phyloP scores from a whole-genome alignment of 768 basidiomycete genomes.

The Basidioascus undulatus region DNA sequence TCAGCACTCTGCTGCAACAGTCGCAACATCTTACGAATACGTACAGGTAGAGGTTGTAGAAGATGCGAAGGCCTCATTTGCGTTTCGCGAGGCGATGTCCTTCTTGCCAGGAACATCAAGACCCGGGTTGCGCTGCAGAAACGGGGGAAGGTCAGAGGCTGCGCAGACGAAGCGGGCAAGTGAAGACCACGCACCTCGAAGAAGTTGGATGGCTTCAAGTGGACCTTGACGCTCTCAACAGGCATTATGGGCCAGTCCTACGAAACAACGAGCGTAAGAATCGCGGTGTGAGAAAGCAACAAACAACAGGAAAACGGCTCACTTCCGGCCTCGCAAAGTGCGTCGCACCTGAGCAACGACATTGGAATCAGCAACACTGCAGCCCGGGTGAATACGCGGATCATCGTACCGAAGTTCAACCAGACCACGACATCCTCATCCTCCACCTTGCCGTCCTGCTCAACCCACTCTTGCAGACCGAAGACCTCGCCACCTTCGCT shows the following conservation, averaged over 20 bases:
- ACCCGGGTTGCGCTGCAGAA: too few species aligned
- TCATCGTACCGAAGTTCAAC: conserved; percentile 37
- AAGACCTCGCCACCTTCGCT: conserved; percentile 7
- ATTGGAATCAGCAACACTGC: conserved; percentile 71
- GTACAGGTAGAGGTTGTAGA: too few species aligned
- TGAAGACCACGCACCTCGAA: too few species aligned
- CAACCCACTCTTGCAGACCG: conserved; percentile 47
- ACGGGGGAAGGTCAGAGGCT: too few species aligned
- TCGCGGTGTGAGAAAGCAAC: background rate
- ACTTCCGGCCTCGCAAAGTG: conserved; percentile 5
- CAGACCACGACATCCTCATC: conserved; percentile 60
- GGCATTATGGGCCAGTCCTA: too few species aligned
- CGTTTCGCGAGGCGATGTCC: too few species aligned
- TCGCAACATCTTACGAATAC: too few species aligned
- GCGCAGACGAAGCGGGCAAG: too few species aligned
- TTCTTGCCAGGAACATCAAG: too few species aligned
- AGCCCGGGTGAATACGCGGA: conserved; percentile 51
- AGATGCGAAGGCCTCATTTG: too few species aligned
- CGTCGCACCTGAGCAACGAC: conserved; percentile 14
- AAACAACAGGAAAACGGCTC: conserved; percentile 5
- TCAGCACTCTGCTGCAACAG: too few species aligned
- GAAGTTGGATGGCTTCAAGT: conserved; percentile 63
- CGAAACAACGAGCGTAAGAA: background rate
- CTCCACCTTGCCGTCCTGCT: conserved; percentile 29
- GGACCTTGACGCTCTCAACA: conserved; percentile 41